Conservation (phyloP, 1,284 basidiomycete genomes). For the Boletus sp. region DNA sequence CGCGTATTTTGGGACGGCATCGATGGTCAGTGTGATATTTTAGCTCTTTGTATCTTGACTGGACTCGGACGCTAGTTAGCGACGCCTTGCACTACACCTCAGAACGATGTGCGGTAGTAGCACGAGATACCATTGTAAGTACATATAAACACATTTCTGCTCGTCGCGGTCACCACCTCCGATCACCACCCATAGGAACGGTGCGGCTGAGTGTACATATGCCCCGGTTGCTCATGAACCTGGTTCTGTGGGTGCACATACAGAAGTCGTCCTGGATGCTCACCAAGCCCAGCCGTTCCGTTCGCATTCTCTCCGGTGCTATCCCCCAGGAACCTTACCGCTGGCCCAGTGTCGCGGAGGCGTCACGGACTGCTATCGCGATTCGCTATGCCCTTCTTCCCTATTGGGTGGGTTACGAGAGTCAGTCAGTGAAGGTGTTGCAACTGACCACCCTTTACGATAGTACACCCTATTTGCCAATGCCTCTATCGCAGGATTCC, state of each 20-base stretch:
- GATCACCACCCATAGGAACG: neutral
- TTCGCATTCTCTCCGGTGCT: slow-evolving; percentile 41
- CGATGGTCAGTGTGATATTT: slow-evolving; percentile 50
- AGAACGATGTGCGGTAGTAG: slow-evolving; percentile 68
- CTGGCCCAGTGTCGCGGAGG: slow-evolving; percentile 73
- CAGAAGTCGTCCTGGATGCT: neutral
- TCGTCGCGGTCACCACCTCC: no score
- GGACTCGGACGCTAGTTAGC: slow-evolving; percentile 49
- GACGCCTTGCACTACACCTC: slow-evolving; percentile 69
- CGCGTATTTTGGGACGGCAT: slow-evolving; percentile 76
- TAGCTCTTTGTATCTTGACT: neutral
- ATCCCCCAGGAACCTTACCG: slow-evolving; percentile 71
- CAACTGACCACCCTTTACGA: slow-evolving; percentile 24
- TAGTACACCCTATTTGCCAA: slow-evolving; percentile 75
- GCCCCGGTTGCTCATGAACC: neutral
- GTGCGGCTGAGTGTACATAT: slow-evolving; percentile 1
- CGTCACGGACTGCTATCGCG: slow-evolving; percentile 65
- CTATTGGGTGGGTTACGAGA: slow-evolving; percentile 69
- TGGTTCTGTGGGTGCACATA: neutral
- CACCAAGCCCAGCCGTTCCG: neutral
- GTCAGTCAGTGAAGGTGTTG: neutral
- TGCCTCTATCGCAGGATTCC: slow-evolving; percentile 59
- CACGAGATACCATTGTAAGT: neutral
- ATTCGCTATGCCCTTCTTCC: slow-evolving; percentile 68
- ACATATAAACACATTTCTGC: neutral